phyloP scores from a whole-genome alignment of 305 asterid genomes.

The Rubia peregrina region DNA sequence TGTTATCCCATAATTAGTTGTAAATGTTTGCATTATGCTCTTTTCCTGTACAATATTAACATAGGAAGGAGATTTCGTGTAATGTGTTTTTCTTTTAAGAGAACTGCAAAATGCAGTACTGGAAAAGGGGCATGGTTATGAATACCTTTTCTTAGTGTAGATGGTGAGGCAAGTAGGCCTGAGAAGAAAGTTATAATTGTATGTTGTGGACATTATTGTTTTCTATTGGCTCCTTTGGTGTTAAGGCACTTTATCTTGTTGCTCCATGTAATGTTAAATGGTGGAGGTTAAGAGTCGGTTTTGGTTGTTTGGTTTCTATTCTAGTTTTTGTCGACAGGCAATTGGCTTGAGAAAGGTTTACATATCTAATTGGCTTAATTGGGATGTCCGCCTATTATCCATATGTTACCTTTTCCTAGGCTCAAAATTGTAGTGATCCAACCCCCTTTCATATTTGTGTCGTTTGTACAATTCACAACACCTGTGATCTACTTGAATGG shows the following conservation, averaged over 20 bases:
- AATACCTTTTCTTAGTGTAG: not conserved
- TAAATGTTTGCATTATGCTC: not conserved
- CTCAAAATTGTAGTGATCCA: slow-evolving; percentile 35
- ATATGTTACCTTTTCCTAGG: slow-evolving; percentile 23
- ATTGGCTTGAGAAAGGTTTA: not conserved
- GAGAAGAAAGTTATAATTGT: not conserved
- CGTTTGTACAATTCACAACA: slow-evolving; percentile 44
- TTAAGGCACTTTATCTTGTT: not conserved
- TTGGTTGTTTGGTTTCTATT: not conserved
- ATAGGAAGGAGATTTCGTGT: not conserved
- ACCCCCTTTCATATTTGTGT: slow-evolving; percentile 54
- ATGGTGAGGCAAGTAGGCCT: not conserved
- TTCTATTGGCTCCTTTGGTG: not conserved
- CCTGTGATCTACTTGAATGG: slow-evolving; percentile 34
- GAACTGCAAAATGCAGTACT: not conserved
- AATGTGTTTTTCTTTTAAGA: not conserved
- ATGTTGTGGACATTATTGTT: not conserved
- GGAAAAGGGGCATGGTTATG: not conserved
- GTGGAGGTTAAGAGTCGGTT: not conserved
- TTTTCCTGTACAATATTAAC: not conserved
- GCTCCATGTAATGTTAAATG: not conserved
- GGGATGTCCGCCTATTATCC: not conserved
- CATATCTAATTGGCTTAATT: not conserved
- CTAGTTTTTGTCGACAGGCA: not conserved
- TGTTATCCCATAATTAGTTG: not conserved